Evolutionary conservation across 164 flowering plant species (phyloP).

Genomic region (Brasenia schreberi): DNA sequence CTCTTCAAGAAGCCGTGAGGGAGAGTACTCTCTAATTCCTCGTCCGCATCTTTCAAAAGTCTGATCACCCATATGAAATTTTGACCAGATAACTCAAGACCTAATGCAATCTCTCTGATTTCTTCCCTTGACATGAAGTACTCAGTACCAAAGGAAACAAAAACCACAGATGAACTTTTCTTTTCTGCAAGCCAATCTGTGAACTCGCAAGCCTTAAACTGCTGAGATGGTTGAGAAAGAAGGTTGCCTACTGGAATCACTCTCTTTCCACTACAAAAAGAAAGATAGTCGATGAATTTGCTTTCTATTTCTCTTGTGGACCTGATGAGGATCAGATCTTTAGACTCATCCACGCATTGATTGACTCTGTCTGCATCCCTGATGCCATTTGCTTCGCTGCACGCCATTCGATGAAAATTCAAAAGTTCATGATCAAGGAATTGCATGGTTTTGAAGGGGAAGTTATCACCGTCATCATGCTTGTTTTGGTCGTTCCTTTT

Average conservation of each 20-base stretch:
- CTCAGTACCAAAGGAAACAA: constrained; percentile 35
- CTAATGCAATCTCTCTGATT: constrained; percentile 21
- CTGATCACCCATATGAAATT: constrained; percentile 26
- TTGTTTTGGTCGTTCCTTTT: neutral
- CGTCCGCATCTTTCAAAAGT: constrained; percentile 10
- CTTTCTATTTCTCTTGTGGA: constrained; percentile 22
- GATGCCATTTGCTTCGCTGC: constrained; percentile 2
- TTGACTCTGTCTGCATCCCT: constrained; percentile 5
- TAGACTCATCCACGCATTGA: constrained; percentile 8
- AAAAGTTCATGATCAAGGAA: constrained; percentile 6
- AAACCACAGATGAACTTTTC: constrained; percentile 13
- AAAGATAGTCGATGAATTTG: constrained; percentile 18
- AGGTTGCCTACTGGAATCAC: constrained; percentile 25
- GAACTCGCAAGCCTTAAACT: constrained; percentile 1
- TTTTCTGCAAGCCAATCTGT: constrained; percentile 21
- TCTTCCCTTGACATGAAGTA: constrained; percentile 23
- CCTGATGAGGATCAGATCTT: constrained; percentile 12
- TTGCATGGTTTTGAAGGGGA: constrained; percentile 10
- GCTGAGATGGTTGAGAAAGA: constrained; percentile 8
- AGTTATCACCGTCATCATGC: neutral
- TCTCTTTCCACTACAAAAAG: constrained; percentile 6
- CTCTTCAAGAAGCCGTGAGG: constrained; percentile 7
- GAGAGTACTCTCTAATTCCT: constrained; percentile 9
- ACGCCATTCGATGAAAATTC: neutral
- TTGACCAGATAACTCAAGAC: constrained; percentile 20